Percentiles rank a stretch among this genome's conserved stretches.
phyloP scores from a whole-genome alignment of 352 stramenopile species.

The Phytopythium montanum region DNA sequence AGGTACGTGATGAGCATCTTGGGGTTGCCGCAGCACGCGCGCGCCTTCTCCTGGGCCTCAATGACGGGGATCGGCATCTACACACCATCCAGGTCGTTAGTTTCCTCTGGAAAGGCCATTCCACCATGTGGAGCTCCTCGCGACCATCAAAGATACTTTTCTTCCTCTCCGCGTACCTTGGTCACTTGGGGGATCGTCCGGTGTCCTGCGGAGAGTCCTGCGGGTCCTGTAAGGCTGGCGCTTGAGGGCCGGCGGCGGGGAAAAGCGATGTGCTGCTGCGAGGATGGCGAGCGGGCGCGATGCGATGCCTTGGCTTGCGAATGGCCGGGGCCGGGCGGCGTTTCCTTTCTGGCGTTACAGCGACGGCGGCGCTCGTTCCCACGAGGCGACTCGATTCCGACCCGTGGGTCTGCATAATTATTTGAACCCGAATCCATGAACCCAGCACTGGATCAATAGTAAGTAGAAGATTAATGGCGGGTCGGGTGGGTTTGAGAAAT shows the following conservation, averaged over 20 bases:
- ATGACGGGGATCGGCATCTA: slow-evolving; percentile 55
- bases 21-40: slow-evolving; percentile 71
- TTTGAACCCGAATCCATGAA: background rate
- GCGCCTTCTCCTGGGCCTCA: slow-evolving; percentile 56
- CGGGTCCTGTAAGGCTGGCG: background rate
- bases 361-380: background rate
- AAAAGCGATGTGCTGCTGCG: slow-evolving; percentile 4
- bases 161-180: background rate
- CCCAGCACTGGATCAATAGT: background rate
- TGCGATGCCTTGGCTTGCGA: no score
- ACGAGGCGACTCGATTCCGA: background rate
- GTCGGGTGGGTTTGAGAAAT: background rate
- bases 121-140: background rate
- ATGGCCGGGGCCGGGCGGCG: background rate
- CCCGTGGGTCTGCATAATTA: background rate
- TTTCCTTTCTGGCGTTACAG: background rate
- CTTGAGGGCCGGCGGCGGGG: background rate
- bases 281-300: no score
- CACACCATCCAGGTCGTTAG: background rate
- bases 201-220: background rate
- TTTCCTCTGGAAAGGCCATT: background rate
- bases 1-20: slow-evolving; percentile 85
- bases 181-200: background rate
- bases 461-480: background rate
- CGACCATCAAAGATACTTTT: background rate